phyloP scores from a whole-genome alignment of 2,329 filamentous ascomycete species.

The Graphiopsis chlorocephala region DNA sequence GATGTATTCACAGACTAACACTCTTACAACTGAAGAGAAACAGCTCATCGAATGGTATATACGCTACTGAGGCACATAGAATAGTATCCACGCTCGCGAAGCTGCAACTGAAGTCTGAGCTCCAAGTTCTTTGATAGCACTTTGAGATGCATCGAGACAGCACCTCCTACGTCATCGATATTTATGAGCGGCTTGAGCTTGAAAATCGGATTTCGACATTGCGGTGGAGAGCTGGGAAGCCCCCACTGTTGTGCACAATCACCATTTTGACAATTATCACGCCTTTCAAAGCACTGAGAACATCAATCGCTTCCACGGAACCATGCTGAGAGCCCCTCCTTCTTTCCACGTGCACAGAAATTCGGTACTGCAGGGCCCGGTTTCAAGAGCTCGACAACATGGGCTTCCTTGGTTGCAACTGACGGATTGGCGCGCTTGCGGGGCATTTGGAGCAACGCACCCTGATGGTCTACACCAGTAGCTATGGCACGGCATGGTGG shows the following conservation, averaged over 20 bases:
- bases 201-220: background rate
- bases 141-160: background rate
- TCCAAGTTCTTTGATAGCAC: background rate
- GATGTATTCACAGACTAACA: background rate
- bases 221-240: no score
- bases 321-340: background rate
- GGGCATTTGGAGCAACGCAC: background rate
- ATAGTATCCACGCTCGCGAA: no score
- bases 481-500: background rate
- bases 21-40: no score
- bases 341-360: background rate
- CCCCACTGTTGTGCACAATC: background rate
- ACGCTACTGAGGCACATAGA: no score
- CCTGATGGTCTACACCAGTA: background rate
- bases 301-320: background rate
- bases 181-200: background rate
- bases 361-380: background rate
- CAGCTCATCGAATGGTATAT: no score
- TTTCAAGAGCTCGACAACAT: background rate
- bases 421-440: background rate
- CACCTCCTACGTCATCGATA: background rate
- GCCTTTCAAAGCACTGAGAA: background rate
- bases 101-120: no score
- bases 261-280: background rate
- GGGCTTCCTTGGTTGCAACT: background rate